Conservation (phyloP, 2,329 filamentous ascomycete species). For the Sordariomycetes sp. region DNA sequence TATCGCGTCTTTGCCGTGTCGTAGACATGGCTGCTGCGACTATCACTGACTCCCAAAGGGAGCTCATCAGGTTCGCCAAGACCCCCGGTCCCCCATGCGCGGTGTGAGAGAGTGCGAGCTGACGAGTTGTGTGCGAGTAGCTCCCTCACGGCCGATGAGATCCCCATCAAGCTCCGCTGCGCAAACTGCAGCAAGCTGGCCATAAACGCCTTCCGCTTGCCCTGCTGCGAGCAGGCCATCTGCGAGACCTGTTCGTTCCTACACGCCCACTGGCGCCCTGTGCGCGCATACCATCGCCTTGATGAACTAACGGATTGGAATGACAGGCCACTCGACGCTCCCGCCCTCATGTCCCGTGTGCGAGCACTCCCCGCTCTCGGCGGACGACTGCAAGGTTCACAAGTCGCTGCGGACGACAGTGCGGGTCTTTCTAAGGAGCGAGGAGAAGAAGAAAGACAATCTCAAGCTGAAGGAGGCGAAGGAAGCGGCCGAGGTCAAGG, state of each 20-base stretch:
- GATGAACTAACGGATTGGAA: neutral
- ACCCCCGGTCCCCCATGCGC: neutral
- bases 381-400: slow-evolving; percentile 76
- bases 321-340: slow-evolving; percentile 58
- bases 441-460: slow-evolving; percentile 77
- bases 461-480: slow-evolving; percentile 34
- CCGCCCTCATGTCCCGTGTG: slow-evolving; percentile 80
- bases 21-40: slow-evolving; percentile 11
- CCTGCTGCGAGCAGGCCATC: slow-evolving; percentile 91
- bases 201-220: slow-evolving; percentile 78
- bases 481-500: slow-evolving; percentile 19
- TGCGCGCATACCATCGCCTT: neutral
- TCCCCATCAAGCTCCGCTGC: slow-evolving; percentile 93
- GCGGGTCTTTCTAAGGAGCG: slow-evolving; percentile 78
- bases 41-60: slow-evolving; percentile 36
- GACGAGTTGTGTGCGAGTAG: slow-evolving; percentile 26
- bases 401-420: slow-evolving; percentile 88
- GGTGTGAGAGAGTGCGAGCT: too few relatives aligned
- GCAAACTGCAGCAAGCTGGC: slow-evolving; percentile 86
- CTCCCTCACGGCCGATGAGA: slow-evolving; percentile 66
- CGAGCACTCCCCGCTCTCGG: slow-evolving; percentile 77
- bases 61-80: slow-evolving; percentile 40
- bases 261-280: neutral
- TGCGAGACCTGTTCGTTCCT: slow-evolving; percentile 69
- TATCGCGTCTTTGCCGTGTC: slow-evolving; percentile 1